Base-by-base conservation (phyloP, 1,284 basidiomycete genomes). In the Somion occarium region DNA sequence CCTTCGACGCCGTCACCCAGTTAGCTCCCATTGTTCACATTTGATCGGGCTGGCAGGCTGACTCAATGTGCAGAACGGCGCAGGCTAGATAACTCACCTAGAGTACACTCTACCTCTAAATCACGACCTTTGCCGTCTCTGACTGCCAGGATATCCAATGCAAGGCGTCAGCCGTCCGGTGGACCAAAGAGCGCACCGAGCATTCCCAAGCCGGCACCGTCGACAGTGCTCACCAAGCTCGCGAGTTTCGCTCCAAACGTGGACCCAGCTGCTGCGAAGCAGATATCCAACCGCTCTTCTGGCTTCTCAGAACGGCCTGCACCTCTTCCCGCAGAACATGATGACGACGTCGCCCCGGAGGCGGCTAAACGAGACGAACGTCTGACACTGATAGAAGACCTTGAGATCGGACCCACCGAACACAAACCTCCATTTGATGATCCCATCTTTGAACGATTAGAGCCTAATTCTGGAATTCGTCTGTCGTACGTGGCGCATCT, bases 401-500 rank as follows among this genome's bases (percentile, higher is more conserved):
- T 98, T 3, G 68, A 80, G 53, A 72, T 82, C 38, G 93, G 93
- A 0, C 92, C 93, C 2, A 73, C 73, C 37, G 82, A 91, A 43
- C 85, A 87, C 61, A 79, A 73, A 19, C 68, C 85, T 1, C 77
- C 79, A 1, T 69, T 70, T 26, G 81, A 84, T 48, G 91, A 93
- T 64, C 87, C 87, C 0, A 56, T 74, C 20, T 97, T 93, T 64
- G 73, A 85, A 51, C 75, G 72, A 48, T 62, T 93, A 1, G 94
- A 98, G 63, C 94, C 94, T 1, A 89, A 95, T 69, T 94, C 92
- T 30, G 82, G 85, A 2, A 94, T 96, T 48, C 76, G 86, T 41
- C 74, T 98, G n/a, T 75, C 70, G 92, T 95, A 65, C 53, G 84
- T 78, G 27, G n/a, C 15, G 30, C 7, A 34, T 7, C 30, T 34